Conservation (phyloP, 306 rosid genomes). For the Crotalaria pallida region DNA sequence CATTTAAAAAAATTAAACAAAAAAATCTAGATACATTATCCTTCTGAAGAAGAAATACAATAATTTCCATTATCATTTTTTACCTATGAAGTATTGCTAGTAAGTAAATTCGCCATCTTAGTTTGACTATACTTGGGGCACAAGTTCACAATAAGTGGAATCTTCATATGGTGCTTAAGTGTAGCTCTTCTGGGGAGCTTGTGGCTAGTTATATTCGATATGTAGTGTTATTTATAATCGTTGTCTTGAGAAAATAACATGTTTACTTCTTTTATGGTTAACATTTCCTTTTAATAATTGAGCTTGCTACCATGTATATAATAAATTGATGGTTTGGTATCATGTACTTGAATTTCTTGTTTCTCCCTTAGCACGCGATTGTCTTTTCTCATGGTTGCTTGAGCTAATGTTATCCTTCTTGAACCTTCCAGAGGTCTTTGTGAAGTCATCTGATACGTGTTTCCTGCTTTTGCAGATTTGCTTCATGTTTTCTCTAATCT, state of each 20-base stretch:
- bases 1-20: neutral
- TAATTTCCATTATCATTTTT: neutral
- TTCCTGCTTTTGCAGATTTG: constrained; percentile 60
- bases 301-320: neutral
- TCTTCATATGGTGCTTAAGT: neutral
- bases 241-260: neutral
- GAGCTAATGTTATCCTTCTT: neutral
- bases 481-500: constrained; percentile 79
- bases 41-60: neutral
- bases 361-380: neutral
- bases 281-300: neutral
- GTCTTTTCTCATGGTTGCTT: neutral
- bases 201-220: neutral
- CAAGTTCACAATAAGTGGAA: neutral
- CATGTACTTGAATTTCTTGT: neutral
- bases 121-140: neutral
- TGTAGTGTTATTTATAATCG: neutral
- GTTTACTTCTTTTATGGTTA: neutral
- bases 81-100: neutral
- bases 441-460: constrained; percentile 20
- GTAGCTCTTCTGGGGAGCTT: neutral
- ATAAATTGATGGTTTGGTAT: neutral
- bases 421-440: neutral
- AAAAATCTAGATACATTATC: neutral
- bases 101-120: neutral